These are phyloP conservation scores for Auricularia heimuer DNA, from an alignment of 768 basidiomycete species.

Conservation along the genomic window DNA sequence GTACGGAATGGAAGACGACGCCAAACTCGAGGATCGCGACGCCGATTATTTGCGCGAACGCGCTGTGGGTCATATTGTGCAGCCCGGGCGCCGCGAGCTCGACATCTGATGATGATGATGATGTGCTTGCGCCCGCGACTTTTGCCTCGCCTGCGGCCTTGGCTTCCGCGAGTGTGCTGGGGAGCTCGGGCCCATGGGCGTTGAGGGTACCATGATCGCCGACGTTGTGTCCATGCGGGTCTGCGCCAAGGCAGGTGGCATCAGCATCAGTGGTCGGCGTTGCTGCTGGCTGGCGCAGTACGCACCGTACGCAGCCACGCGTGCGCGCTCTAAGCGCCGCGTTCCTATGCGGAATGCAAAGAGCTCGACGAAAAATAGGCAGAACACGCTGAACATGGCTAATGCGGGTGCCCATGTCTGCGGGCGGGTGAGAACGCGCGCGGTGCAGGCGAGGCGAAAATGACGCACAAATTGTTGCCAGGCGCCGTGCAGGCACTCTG, in stretches of 20 bases:
- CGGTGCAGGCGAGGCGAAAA: not conserved
- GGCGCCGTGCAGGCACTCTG: slow-evolving; percentile 53
- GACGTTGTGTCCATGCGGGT: slow-evolving; percentile 55
- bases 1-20: slow-evolving; percentile 73
- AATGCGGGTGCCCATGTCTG: slow-evolving; percentile 79
- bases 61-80: slow-evolving; percentile 28
- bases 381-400: slow-evolving; percentile 71
- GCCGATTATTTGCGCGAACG: slow-evolving; percentile 68
- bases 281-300: not conserved
- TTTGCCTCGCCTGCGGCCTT: not conserved
- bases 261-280: not conserved
- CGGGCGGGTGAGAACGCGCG: not conserved
- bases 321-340: slow-evolving; percentile 40
- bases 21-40: slow-evolving; percentile 92
- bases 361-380: slow-evolving; percentile 77
- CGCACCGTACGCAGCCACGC: not conserved
- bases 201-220: slow-evolving; percentile 37
- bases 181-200: slow-evolving; percentile 58
- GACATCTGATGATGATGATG: not conserved
- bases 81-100: not conserved
- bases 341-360: slow-evolving; percentile 83
- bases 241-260: slow-evolving; percentile 14
- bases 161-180: not conserved
- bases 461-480: slow-evolving; percentile 70
- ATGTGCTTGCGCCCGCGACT: not conserved